A percentile compares a stretch with the other conserved stretches of the same genome.
Evolutionary conservation across 805 yeast species (phyloP).

Genomic region (Nakazawaea wickerhamii): DNA sequence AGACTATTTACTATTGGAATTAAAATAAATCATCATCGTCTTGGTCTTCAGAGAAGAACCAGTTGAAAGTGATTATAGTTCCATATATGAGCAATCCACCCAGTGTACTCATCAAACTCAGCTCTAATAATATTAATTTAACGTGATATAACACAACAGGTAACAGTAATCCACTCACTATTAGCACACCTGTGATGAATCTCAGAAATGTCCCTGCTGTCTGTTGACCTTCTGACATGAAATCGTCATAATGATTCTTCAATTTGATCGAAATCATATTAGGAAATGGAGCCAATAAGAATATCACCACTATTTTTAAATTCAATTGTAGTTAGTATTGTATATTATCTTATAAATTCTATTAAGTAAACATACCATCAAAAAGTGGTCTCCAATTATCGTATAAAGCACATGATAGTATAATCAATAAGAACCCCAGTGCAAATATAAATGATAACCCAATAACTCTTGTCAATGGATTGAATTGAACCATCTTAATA

Average conservation of each 20-base stretch:
- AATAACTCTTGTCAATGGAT: constrained; percentile 72
- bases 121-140: constrained; percentile 19
- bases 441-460: constrained; percentile 73
- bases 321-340: constrained; percentile 1
- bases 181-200: constrained; percentile 28
- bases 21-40: constrained; percentile 27
- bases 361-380: constrained; percentile 49
- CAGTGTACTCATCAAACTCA: constrained; percentile 53
- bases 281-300: constrained; percentile 32
- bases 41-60: constrained; percentile 61
- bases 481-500: constrained; percentile 16
- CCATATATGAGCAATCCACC: constrained; percentile 86
- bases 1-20: no score
- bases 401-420: constrained; percentile 80
- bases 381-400: constrained; percentile 88
- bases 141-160: constrained; percentile 28
- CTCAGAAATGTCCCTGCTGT: constrained; percentile 21
- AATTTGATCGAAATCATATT: constrained; percentile 24
- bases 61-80: constrained; percentile 76
- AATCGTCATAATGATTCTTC: constrained; percentile 24
- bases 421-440: constrained; percentile 82
- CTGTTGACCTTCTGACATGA: constrained; percentile 21
- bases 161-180: constrained; percentile 27
- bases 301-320: constrained; percentile 22
- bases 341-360: no score